These are phyloP conservation scores for Cordyceps fumosorosea DNA, from an alignment of 2,329 filamentous ascomycete genomes.

Conservation along the genomic window DNA sequence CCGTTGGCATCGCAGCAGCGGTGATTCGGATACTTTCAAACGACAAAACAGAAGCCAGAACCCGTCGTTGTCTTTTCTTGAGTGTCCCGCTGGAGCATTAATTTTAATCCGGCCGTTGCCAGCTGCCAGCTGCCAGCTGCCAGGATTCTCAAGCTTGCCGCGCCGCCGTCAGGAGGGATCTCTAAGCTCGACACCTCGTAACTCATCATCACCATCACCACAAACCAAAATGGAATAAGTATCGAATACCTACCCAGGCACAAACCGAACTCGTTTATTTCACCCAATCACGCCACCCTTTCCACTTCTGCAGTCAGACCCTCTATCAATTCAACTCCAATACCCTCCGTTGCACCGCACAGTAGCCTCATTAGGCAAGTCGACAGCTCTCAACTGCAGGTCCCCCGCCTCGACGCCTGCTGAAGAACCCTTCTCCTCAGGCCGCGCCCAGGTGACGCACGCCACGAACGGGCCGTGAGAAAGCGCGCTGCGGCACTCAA, in stretches of 20 bases:
- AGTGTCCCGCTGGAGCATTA: neutral
- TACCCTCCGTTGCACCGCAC: neutral
- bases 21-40: too few species aligned
- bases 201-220: neutral
- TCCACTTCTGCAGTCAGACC: neutral
- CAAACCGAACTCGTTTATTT: constrained; percentile 1
- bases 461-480: constrained; percentile 8
- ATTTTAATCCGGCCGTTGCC: constrained; percentile 5
- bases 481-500: constrained; percentile 5
- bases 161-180: neutral
- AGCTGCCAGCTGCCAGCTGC: neutral
- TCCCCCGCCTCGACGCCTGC: neutral
- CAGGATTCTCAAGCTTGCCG: neutral
- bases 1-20: neutral
- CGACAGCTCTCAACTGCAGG: neutral
- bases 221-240: neutral
- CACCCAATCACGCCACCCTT: neutral
- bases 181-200: neutral
- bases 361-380: constrained; percentile 12
- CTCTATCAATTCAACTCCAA: neutral
- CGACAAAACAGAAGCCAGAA: neutral
- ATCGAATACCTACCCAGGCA: neutral
- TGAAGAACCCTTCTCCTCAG: constrained; percentile 4
- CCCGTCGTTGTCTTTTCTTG: neutral
- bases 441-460: constrained; percentile 3